A percentile compares a stretch with the other conserved stretches of the same genome.
Evolutionary conservation across 2,329 filamentous ascomycete species (phyloP).

Genomic region (Kalaharituber pfeilii): DNA sequence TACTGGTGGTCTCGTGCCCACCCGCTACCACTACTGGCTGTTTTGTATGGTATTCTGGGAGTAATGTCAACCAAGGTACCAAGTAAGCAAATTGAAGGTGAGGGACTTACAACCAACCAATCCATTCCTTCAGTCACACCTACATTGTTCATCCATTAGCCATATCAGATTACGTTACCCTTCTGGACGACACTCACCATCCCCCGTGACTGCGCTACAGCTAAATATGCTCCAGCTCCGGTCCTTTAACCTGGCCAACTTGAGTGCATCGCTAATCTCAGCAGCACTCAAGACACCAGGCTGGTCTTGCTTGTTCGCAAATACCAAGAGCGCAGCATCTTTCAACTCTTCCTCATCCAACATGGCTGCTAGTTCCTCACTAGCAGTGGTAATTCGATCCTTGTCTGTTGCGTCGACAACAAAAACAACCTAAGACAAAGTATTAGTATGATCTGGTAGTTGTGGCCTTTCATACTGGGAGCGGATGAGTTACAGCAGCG

Average conservation of each 20-base stretch:
- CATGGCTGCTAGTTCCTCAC: constrained; percentile 88
- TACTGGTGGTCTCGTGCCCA: too few species aligned
- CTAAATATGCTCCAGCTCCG: constrained; percentile 99
- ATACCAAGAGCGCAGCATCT: constrained; percentile 81
- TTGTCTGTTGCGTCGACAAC: constrained; percentile 98
- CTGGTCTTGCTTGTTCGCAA: constrained; percentile 98
- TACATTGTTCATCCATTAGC: neutral
- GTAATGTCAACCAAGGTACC: too few species aligned
- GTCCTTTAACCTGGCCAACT: constrained; percentile 77
- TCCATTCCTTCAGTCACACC: constrained; percentile 98
- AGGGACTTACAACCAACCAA: constrained; percentile 61
- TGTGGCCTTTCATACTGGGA: neutral
- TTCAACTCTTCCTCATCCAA: constrained; percentile 91
- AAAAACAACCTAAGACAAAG: constrained; percentile 74
- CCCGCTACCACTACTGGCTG: neutral
- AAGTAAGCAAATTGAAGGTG: neutral
- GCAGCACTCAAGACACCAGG: constrained; percentile 90
- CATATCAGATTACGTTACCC: neutral
- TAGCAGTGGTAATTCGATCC: constrained; percentile 77
- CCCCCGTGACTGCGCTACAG: constrained; percentile 83
- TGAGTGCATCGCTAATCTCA: constrained; percentile 87
- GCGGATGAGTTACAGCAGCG: constrained; percentile 38
- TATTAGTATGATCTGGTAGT: too few species aligned
- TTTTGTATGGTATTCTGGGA: neutral
- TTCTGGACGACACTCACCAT: constrained; percentile 13